phyloP scores from a whole-genome alignment of 83 land plant species.

The Picea mariana region DNA sequence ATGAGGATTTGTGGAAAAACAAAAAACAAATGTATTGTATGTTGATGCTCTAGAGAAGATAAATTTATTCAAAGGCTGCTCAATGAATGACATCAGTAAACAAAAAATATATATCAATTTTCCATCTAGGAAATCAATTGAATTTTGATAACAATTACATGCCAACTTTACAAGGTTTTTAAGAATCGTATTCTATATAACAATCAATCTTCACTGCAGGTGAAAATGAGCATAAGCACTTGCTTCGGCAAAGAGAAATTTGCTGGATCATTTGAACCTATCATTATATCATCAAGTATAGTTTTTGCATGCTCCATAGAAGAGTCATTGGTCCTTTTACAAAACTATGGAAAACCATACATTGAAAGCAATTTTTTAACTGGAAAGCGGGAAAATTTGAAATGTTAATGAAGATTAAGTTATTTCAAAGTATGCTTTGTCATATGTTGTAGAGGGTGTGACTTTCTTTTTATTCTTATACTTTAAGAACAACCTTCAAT shows the following conservation, averaged over 20 bases:
- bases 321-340: not conserved
- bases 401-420: not conserved
- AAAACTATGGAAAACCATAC: not conserved
- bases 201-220: not conserved
- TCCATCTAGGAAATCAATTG: not conserved
- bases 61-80: conserved; percentile 87
- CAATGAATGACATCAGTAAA: conserved; percentile 8
- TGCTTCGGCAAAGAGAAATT: conserved; percentile 97
- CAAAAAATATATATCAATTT: not conserved
- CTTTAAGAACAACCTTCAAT: too few relatives aligned
- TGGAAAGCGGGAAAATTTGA: not conserved
- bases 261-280: conserved; percentile 64
- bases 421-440: not conserved
- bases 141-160: not conserved
- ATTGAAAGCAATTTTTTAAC: not conserved
- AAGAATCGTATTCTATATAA: not conserved
- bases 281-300: conserved; percentile 93
- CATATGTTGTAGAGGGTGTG: too few relatives aligned
- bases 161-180: not conserved
- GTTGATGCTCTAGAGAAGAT: conserved; percentile 80
- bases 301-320: conserved; percentile 82
- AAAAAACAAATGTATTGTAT: too few relatives aligned
- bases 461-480: too few relatives aligned
- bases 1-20: too few relatives aligned
- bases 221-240: conserved; percentile 36